These are phyloP conservation scores for Sarocladium brachiariae DNA, from an alignment of 2,329 filamentous ascomycete genomes.

Conservation along the genomic window DNA sequence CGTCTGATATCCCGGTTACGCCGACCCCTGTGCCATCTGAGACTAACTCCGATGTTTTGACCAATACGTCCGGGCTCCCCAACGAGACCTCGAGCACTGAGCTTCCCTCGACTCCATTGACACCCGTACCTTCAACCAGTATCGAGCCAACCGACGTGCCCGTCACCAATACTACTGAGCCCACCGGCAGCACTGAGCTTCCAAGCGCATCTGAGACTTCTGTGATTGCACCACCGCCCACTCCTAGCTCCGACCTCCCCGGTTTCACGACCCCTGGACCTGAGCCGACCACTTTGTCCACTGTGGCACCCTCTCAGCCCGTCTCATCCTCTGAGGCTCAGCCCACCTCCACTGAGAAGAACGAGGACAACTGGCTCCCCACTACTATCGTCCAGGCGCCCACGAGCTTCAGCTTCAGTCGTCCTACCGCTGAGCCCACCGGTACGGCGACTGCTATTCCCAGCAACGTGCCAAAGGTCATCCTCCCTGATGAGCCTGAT, in stretches of 20 bases:
- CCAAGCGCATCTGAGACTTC: background rate
- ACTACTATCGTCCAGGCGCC: constrained; percentile 54
- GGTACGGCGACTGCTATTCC: constrained; percentile 49
- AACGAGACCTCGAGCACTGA: background rate
- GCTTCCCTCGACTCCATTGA: background rate
- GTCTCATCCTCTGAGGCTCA: constrained; percentile 7
- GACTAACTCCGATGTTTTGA: background rate
- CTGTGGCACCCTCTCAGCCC: constrained; percentile 15
- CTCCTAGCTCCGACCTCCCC: constrained; percentile 6
- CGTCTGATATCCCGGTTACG: background rate
- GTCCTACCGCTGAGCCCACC: constrained; percentile 24
- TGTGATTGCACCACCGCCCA: background rate
- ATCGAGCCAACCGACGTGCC: background rate
- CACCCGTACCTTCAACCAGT: background rate
- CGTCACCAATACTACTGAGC: constrained; percentile 10
- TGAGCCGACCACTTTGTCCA: constrained; percentile 1
- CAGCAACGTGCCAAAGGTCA: constrained; percentile 63
- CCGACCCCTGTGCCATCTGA: background rate
- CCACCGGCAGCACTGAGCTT: constrained; percentile 1
- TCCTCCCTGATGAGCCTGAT: constrained; percentile 59
- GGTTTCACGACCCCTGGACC: constrained; percentile 8
- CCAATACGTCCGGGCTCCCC: background rate
- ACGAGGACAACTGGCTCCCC: constrained; percentile 44
- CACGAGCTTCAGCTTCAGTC: constrained; percentile 28
- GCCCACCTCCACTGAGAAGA: constrained; percentile 21